Evolutionary conservation across 106 monocot species (phyloP), one percentile per base, ranked within the genome.

Genomic region (Phalaenopsis aphrodite): DNA sequence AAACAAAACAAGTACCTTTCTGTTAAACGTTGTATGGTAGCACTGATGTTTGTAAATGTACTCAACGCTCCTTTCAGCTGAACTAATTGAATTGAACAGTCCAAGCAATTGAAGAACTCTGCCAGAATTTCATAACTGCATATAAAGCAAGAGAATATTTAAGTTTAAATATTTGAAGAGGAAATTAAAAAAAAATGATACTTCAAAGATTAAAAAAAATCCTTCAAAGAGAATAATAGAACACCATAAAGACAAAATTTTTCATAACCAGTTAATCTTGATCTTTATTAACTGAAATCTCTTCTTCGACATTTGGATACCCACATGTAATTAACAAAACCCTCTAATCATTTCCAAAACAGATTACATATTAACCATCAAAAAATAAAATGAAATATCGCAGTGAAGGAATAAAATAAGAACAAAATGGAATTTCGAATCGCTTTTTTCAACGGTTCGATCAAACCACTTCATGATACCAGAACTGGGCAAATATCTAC

Each of bases 31-130:
- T 90, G 81, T 41, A 93, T 79, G 19, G 85, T 88, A 7, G 84
- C 38, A 46, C 86, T 90, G 12, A 93, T 84, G 71, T 87, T 93
- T 6, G 81, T 41, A 77, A 93, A 93, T 38, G 85, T 84, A 0
- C 84, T 21, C 67, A 78, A 72, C 18, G 71, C 81, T 71, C 90
- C 84, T 72, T 90, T 93, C 78, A 90, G 69, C 24, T 80, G 61
- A 36, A 93, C 82, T 76, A 93, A 78, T 56, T 86, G 86, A 19
- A 90, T 88, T 16, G 90, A 93, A 64, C 83, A 80, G 58, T 84
- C 90, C 86, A 93, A 83, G 56, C 78, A 79, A 69, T 93, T 88
- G 73, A 93, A 93, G 83, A 93, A 88, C 74, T 90, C 90, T 38
- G 58, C 83, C 21, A 93, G 57, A 19, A 83, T 83, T 79, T 93